Conservation (phyloP, 73 alveolate species). For the Durusdinium trenchii region DNA sequence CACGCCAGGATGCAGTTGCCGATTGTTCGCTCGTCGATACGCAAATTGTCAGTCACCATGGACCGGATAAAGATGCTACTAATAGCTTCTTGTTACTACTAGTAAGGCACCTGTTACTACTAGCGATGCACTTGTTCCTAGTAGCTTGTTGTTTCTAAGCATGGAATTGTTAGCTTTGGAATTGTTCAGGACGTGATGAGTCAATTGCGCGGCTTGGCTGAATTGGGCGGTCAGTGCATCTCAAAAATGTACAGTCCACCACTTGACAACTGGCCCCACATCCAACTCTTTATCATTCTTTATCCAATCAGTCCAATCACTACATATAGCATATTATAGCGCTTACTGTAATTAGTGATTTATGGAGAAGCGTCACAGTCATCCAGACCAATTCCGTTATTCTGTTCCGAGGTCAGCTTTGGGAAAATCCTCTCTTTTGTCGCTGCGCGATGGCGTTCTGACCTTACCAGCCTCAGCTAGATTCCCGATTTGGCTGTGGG, state of each 20-base stretch:
- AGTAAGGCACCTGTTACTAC: too few relatives aligned
- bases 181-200: conserved; percentile 1
- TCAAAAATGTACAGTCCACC: too few relatives aligned
- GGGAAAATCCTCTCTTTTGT: conserved; percentile 61
- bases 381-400: not conserved
- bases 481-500: too few relatives aligned
- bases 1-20: not conserved
- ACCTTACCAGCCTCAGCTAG: not conserved
- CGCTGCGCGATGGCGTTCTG: conserved; percentile 67
- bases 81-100: too few relatives aligned
- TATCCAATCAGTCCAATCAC: not conserved
- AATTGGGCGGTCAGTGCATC: not conserved
- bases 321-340: not conserved
- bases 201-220: conserved; percentile 42
- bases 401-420: conserved; percentile 26
- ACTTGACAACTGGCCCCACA: not conserved
- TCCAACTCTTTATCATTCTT: not conserved
- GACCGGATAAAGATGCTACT: too few relatives aligned
- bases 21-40: too few relatives aligned
- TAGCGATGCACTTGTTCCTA: not conserved
- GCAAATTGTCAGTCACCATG: too few relatives aligned
- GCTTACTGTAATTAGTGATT: too few relatives aligned
- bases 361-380: too few relatives aligned
- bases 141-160: not conserved
- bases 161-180: not conserved